Evolutionary conservation across 257 asterid species (phyloP).

Genomic region (Solanum megistacrolobum): DNA sequence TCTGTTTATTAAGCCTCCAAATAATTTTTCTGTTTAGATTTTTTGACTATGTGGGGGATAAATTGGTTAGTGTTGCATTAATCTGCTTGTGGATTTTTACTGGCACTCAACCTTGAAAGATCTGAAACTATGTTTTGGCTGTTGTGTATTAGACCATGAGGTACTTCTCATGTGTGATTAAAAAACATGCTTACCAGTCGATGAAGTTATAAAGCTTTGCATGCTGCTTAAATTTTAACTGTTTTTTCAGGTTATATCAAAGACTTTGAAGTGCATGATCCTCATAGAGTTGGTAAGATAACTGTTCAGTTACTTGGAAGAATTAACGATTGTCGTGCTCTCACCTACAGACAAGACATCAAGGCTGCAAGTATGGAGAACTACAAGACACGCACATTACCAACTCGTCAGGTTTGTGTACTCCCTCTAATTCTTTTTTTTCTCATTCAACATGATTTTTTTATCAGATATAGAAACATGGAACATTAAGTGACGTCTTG

Average conservation of each 20-base stretch:
- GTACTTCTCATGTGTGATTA: not conserved
- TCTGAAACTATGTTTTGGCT: not conserved
- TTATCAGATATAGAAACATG: not conserved
- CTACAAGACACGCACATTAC: slow-evolving; percentile 59
- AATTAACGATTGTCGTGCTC: slow-evolving; percentile 71
- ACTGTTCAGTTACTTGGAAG: slow-evolving; percentile 77
- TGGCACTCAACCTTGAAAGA: not conserved
- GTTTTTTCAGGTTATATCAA: slow-evolving; percentile 58
- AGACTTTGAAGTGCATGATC: slow-evolving; percentile 62
- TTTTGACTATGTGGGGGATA: not conserved
- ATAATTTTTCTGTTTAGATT: not conserved
- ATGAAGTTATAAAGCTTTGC: not conserved
- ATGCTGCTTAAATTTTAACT: not conserved
- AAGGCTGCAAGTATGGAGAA: slow-evolving; percentile 41
- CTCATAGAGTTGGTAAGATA: slow-evolving; percentile 71
- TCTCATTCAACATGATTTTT: not conserved
- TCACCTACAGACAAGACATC: slow-evolving; percentile 72
- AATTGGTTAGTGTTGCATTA: not conserved
- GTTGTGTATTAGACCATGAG: not conserved
- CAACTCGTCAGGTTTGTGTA: slow-evolving; percentile 74
- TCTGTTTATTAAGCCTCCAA: not conserved
- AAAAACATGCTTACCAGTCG: not conserved
- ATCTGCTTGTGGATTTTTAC: not conserved
- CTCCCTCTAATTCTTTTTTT: not conserved
- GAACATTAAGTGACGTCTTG: not conserved